Evolutionary conservation across 2,329 filamentous ascomycete genomes (phyloP).

Genomic region (Fusarium sp.): DNA sequence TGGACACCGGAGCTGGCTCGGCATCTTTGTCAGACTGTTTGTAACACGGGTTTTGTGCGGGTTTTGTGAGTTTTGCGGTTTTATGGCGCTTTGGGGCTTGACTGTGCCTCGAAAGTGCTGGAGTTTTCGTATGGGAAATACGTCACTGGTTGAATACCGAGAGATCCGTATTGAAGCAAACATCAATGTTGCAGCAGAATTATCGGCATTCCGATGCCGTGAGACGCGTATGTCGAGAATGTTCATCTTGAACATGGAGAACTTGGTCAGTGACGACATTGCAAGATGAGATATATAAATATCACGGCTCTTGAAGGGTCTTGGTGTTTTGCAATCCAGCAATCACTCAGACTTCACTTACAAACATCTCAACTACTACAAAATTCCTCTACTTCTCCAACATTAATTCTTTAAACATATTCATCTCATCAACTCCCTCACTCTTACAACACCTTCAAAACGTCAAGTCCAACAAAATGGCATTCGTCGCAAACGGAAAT

Average conservation of each 20-base stretch:
- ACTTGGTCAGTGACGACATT: not conserved
- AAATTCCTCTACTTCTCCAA: not conserved
- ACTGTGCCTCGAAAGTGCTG: not conserved
- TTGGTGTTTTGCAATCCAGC: not conserved
- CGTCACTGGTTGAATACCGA: not conserved
- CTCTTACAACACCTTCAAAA: not conserved
- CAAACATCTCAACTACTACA: not conserved
- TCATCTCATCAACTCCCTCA: not conserved
- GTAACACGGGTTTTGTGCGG: not conserved
- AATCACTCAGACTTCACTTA: not conserved
- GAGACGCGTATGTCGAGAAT: not conserved
- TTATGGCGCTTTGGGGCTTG: not conserved
- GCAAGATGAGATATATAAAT: not conserved
- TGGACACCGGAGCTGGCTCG: not conserved
- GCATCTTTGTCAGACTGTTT: not conserved
- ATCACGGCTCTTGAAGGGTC: not conserved
- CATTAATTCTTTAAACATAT: not conserved
- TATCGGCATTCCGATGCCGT: not conserved
- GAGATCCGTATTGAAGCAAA: not conserved
- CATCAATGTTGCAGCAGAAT: not conserved
- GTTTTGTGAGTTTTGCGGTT: not conserved
- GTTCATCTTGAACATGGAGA: not conserved
- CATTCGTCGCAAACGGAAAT: conserved; percentile 1
- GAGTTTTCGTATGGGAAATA: not conserved
- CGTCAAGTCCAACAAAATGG: not conserved